Evolutionary conservation across 345 rosid species (phyloP).

Genomic region (Excoecaria agallocha): DNA sequence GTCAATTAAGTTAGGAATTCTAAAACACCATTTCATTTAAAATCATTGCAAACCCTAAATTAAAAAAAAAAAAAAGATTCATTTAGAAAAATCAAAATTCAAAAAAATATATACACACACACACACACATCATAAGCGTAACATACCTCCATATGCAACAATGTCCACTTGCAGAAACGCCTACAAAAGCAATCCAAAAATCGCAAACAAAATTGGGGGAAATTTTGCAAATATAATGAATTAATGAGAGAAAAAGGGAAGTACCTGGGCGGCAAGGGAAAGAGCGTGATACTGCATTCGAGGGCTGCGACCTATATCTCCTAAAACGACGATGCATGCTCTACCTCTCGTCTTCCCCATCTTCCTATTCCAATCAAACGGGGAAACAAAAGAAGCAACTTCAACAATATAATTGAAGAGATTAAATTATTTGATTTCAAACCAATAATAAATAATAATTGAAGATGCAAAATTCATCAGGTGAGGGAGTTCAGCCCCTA

Average conservation of each 20-base stretch:
- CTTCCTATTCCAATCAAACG: background rate
- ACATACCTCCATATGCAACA: constrained; percentile 88
- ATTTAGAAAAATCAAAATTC: background rate
- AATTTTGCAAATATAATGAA: background rate
- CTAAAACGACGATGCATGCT: constrained; percentile 90
- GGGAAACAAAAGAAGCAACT: too few relatives aligned
- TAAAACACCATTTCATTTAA: background rate
- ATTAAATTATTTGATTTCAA: too few relatives aligned
- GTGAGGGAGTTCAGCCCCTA: too few relatives aligned
- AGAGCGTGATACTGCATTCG: constrained; percentile 98
- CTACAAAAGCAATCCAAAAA: constrained; percentile 42
- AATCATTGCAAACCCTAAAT: too few relatives aligned
- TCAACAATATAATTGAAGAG: too few relatives aligned
- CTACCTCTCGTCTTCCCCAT: constrained; percentile 60
- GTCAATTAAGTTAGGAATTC: background rate
- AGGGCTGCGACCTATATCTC: constrained; percentile 97
- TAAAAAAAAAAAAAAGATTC: background rate
- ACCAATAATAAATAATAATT: too few relatives aligned
- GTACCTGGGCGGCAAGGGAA: constrained; percentile 89
- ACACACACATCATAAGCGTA: background rate
- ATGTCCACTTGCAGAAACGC: constrained; percentile 77
- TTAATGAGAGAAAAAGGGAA: background rate
- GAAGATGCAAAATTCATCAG: too few relatives aligned
- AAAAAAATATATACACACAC: too few relatives aligned
- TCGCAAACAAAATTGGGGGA: background rate